Evolutionary conservation across 2,329 filamentous ascomycete species (phyloP).

Genomic region (Elsinoe ampelina): DNA sequence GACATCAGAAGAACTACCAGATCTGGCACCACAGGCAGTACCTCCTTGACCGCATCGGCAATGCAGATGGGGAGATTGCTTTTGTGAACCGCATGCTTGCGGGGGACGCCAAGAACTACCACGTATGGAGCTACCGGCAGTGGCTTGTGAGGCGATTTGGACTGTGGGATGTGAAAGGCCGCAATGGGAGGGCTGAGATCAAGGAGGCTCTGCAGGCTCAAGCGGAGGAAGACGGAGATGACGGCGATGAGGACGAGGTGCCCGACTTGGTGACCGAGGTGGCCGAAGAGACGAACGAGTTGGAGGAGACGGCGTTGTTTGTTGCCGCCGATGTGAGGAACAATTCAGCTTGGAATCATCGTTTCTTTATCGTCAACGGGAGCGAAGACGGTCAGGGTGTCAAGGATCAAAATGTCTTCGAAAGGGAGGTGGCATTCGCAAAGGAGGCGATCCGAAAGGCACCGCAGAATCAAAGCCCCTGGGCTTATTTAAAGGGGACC

Average conservation of each 20-base stretch:
- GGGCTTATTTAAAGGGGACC: constrained; percentile 82
- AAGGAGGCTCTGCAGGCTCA: neutral
- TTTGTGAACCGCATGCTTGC: constrained; percentile 76
- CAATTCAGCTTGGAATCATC: constrained; percentile 96
- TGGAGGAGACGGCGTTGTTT: constrained; percentile 61
- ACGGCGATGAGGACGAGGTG: neutral
- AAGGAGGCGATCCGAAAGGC: constrained; percentile 65
- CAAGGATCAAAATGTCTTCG: constrained; percentile 47
- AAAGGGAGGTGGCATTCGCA: constrained; percentile 61
- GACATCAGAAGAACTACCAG: constrained; percentile 95
- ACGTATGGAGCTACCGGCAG: constrained; percentile 94
- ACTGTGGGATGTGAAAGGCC: constrained; percentile 37
- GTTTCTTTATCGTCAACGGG: constrained; percentile 85
- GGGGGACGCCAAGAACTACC: constrained; percentile 92
- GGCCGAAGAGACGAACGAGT: constrained; percentile 38
- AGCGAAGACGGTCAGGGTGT: constrained; percentile 32
- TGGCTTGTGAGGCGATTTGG: constrained; percentile 58
- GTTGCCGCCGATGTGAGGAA: constrained; percentile 78
- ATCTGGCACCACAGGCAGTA: constrained; percentile 69
- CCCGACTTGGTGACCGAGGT: constrained; percentile 13
- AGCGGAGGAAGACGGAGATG: constrained; percentile 17
- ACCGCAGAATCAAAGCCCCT: constrained; percentile 88
- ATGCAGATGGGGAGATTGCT: constrained; percentile 57
- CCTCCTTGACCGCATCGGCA: constrained; percentile 46
- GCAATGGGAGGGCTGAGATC: neutral